A percentile compares a stretch with the other conserved stretches of the same genome.
These are phyloP conservation scores for Lunasporangiospora selenospora DNA, from an alignment of 192 early-diverging fungal species.

Conservation along the genomic window DNA sequence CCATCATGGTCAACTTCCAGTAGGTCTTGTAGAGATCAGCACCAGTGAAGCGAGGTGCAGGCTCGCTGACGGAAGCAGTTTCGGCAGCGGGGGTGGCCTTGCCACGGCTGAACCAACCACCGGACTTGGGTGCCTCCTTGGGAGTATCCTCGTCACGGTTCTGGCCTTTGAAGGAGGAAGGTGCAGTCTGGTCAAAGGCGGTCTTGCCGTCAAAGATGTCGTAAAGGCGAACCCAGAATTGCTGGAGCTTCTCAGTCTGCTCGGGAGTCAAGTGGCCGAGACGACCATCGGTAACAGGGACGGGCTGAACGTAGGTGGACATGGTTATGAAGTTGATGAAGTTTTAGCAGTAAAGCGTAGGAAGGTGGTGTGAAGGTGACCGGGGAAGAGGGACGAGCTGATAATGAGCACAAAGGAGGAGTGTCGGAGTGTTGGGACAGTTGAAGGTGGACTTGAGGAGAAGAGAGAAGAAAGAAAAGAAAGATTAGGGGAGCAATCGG, in stretches of 20 bases:
- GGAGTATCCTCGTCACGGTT: slow-evolving; percentile 28
- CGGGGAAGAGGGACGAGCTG: too few relatives aligned
- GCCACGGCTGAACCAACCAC: slow-evolving; percentile 43
- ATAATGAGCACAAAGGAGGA: too few relatives aligned
- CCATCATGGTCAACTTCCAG: slow-evolving; percentile 50
- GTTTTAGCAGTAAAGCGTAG: not conserved
- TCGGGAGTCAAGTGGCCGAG: slow-evolving; percentile 53
- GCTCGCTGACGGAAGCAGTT: slow-evolving; percentile 5
- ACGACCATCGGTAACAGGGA: slow-evolving; percentile 39
- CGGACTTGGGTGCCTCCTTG: slow-evolving; percentile 25
- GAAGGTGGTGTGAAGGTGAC: too few relatives aligned
- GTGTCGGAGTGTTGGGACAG: too few relatives aligned
- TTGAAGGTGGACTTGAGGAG: not conserved
- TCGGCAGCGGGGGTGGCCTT: slow-evolving; percentile 13
- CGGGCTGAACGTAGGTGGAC: slow-evolving; percentile 44
- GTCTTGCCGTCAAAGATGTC: slow-evolving; percentile 52
- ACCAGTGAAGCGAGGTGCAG: slow-evolving; percentile 41
- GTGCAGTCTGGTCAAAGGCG: slow-evolving; percentile 41
- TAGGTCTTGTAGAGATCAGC: slow-evolving; percentile 28
- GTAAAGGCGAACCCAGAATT: slow-evolving; percentile 50
- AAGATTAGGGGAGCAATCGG: not conserved
- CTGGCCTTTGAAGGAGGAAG: slow-evolving; percentile 49
- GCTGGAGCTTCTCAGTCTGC: slow-evolving; percentile 51
- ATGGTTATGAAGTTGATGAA: not conserved
- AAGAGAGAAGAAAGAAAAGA: too few relatives aligned